Conservation (phyloP, 495 filamentous ascomycete species). For the Patellaria atrata region DNA sequence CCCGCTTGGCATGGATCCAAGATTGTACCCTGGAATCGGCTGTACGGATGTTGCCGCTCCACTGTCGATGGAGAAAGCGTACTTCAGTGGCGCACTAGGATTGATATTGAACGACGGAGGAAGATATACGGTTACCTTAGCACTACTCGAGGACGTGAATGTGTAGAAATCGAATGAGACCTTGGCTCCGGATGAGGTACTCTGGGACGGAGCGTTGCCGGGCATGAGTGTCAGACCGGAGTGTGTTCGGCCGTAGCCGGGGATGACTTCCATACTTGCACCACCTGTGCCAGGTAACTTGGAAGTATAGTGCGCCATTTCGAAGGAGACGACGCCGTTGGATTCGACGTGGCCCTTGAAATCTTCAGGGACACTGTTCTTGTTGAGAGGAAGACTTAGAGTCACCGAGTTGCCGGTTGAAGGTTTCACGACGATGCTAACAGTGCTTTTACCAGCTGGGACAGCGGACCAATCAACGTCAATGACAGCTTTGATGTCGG, state of each 20-base stretch:
- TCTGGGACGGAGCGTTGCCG: slow-evolving; percentile 6
- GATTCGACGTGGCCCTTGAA: slow-evolving; percentile 14
- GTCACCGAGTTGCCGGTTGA: slow-evolving; percentile 8
- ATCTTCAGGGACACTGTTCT: slow-evolving; percentile 3
- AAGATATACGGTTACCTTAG: slow-evolving; percentile 11
- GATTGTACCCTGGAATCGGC: slow-evolving; percentile 4
- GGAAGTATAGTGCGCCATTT: slow-evolving; percentile 9
- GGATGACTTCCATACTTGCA: slow-evolving; percentile 7
- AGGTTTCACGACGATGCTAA: slow-evolving; percentile 9
- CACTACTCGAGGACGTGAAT: background rate
- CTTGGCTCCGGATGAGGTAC: slow-evolving; percentile 3
- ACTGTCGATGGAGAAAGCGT: slow-evolving; percentile 10
- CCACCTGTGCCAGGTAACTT: background rate
- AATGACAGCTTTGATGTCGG: slow-evolving; percentile 7
- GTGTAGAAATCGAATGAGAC: slow-evolving; percentile 11
- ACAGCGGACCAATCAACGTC: slow-evolving; percentile 11
- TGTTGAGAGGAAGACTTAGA: slow-evolving; percentile 8
- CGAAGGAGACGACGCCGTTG: slow-evolving; percentile 13
- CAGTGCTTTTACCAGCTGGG: slow-evolving; percentile 9
- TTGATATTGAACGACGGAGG: slow-evolving; percentile 11
- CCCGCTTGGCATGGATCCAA: slow-evolving; percentile 10
- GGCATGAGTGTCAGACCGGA: slow-evolving; percentile 11
- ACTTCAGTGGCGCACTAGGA: slow-evolving; percentile 5
- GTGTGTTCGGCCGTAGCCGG: slow-evolving; percentile 13
- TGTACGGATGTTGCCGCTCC: slow-evolving; percentile 9